phyloP scores from a whole-genome alignment of 352 stramenopile species.

The Globisporangium radiosum region DNA sequence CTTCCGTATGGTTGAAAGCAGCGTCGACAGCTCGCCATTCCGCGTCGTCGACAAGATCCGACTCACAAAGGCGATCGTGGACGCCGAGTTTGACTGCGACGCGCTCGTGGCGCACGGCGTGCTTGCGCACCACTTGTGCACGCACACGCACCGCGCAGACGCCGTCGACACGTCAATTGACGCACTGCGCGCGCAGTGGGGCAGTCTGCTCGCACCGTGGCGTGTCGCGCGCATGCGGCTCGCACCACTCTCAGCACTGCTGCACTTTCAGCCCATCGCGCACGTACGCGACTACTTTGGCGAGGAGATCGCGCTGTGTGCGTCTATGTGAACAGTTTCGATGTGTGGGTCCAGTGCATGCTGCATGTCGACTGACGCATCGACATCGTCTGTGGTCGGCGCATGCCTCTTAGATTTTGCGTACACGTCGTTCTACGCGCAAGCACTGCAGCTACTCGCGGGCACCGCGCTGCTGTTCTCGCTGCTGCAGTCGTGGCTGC shows the following conservation, averaged over 20 bases:
- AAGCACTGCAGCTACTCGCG: slow-evolving; percentile 32
- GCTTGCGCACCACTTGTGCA: slow-evolving; percentile 47
- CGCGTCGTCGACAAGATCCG: slow-evolving; percentile 73
- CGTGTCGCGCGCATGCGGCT: slow-evolving; percentile 16
- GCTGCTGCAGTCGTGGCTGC: slow-evolving; percentile 7
- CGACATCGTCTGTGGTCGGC: background rate
- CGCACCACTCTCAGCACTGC: slow-evolving; percentile 12
- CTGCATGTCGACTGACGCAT: too few species aligned
- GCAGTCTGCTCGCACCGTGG: slow-evolving; percentile 23
- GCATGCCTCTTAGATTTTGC: slow-evolving; percentile 13
- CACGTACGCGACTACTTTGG: slow-evolving; percentile 79
- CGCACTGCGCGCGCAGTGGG: slow-evolving; percentile 49
- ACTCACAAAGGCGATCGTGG: slow-evolving; percentile 61
- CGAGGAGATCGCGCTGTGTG: slow-evolving; percentile 73
- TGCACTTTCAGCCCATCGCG: slow-evolving; percentile 34
- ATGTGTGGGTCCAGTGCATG: too few species aligned
- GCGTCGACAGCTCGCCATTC: slow-evolving; percentile 40
- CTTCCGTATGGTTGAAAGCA: slow-evolving; percentile 54
- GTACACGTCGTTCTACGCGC: slow-evolving; percentile 55
- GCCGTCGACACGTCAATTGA: slow-evolving; percentile 67
- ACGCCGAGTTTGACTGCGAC: slow-evolving; percentile 69
- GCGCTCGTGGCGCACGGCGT: slow-evolving; percentile 41
- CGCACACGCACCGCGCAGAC: slow-evolving; percentile 49
- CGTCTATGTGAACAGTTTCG: slow-evolving; percentile 12
- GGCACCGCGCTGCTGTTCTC: slow-evolving; percentile 27